These are phyloP conservation scores for Martiniozyma asiatica DNA, from an alignment of 1,139 yeast species.

Conservation along the genomic window DNA sequence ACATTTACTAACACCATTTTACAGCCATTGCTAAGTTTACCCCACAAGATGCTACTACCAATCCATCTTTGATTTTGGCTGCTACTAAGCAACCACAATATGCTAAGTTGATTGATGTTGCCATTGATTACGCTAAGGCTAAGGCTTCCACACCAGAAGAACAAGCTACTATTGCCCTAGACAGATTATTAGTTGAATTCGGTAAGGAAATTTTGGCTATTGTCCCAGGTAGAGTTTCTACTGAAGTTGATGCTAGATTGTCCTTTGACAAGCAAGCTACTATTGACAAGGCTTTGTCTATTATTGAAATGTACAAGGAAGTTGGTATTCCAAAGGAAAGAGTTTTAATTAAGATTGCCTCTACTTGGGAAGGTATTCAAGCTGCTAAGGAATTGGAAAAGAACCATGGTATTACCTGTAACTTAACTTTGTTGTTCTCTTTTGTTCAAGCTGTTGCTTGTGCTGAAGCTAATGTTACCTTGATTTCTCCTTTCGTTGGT, in stretches of 20 bases:
- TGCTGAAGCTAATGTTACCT: constrained; percentile 94
- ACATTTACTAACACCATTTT: neutral
- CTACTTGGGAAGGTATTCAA: constrained; percentile 99
- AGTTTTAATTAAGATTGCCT: constrained; percentile 89
- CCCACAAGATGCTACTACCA: constrained; percentile 99
- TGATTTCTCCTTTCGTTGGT: constrained; percentile 98
- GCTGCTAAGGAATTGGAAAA: constrained; percentile 94
- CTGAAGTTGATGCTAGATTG: constrained; percentile 97
- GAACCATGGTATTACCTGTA: constrained; percentile 85
- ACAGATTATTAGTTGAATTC: constrained; percentile 87
- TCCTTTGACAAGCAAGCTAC: constrained; percentile 93
- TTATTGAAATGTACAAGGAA: constrained; percentile 73
- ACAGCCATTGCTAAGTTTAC: constrained; percentile 83
- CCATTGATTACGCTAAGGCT: constrained; percentile 74
- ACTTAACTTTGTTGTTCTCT: constrained; percentile 90
- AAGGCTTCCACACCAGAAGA: constrained; percentile 49
- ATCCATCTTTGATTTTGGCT: constrained; percentile 94
- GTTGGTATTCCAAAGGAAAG: constrained; percentile 82
- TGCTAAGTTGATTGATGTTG: constrained; percentile 80
- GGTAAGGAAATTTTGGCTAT: constrained; percentile 87
- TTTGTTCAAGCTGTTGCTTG: constrained; percentile 97
- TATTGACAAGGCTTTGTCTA: constrained; percentile 78
- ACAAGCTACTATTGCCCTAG: constrained; percentile 69
- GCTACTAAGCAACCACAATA: constrained; percentile 88
- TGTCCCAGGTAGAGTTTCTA: constrained; percentile 98